A percentile compares a stretch with the other conserved stretches of the same genome.
Conservation (phyloP, 257 asterid genomes). For the Nicotiana paniculata region DNA sequence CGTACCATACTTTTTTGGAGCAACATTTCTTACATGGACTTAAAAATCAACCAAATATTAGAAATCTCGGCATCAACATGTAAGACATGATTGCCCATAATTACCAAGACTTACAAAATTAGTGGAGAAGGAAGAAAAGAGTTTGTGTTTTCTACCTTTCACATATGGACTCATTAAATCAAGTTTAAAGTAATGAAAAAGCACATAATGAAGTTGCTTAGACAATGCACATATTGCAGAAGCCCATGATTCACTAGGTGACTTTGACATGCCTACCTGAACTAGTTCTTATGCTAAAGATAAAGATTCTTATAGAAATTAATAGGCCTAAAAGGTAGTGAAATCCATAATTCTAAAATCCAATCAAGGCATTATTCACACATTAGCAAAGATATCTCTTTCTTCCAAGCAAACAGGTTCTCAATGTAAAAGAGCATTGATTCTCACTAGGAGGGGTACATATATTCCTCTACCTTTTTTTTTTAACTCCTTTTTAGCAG, state of each 20-base stretch:
- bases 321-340: not conserved
- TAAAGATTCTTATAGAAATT: not conserved
- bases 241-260: not conserved
- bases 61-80: not conserved
- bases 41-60: not conserved
- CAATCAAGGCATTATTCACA: not conserved
- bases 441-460: not conserved
- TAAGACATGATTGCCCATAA: not conserved
- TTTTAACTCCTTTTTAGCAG: not conserved
- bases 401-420: too few species aligned
- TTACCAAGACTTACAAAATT: not conserved
- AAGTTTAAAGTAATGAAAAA: not conserved
- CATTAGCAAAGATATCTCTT: too few species aligned
- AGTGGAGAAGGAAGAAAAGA: too few species aligned
- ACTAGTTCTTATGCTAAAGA: not conserved
- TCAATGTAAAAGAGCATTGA: not conserved
- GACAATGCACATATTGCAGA: not conserved
- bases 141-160: too few species aligned
- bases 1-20: not conserved
- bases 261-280: not conserved
- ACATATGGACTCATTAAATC: too few species aligned
- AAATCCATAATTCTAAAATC: not conserved
- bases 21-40: not conserved
- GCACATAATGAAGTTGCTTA: not conserved
- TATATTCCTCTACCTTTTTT: not conserved